Evolutionary conservation across 2,329 filamentous ascomycete species (phyloP), one percentile per base, ranked within the genome.

Genomic region (Cladorrhinum sp.): DNA sequence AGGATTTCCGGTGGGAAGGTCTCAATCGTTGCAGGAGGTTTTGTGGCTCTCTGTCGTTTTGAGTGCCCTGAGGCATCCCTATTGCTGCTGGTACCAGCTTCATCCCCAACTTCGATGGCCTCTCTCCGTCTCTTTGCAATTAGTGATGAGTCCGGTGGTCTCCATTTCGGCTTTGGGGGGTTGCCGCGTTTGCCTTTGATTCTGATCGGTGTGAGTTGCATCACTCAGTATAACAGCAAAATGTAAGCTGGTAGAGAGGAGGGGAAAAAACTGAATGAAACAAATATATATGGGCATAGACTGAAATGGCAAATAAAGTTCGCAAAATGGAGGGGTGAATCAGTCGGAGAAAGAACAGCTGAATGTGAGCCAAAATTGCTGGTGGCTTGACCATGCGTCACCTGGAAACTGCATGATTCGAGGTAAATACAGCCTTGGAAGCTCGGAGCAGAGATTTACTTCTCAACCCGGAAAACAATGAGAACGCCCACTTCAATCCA

Each of bases 1-100:
- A 85, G 75, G 23, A 85, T 73, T 68, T 85, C 83, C 6, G 77
- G 68, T 0, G 83, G 83, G 8, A 85, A 71, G 12, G 69, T 64
- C 62, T 70, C 72, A 49, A 78, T 62, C 12, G 53, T 55, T 53
- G 23, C 68, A 63, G 1, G 71, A 68, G 49, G 8, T n/a, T 18
- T 32, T 6, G 20, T 5, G 4, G 6, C 13, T 22, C 8, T 59
- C 24, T 18, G 60, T 66, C 24, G 66, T 68, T 13, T 65, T 65
- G 56, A 57, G 68, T 45, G 58, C 56, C 56, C 60, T 63, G 59
- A 58, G 25, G 10, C 60, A 59, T 12, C 32, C 8, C 36, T 58
- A 1, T 16, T 49, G 4, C 29, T 27, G 2, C 20, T 22, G 5
- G 52, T 45, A 23, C 36, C n/a, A n/a, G 32, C 36, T 16, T 56